Conservation (phyloP, 352 stramenopile species). For the Phytopythium sindhum region DNA sequence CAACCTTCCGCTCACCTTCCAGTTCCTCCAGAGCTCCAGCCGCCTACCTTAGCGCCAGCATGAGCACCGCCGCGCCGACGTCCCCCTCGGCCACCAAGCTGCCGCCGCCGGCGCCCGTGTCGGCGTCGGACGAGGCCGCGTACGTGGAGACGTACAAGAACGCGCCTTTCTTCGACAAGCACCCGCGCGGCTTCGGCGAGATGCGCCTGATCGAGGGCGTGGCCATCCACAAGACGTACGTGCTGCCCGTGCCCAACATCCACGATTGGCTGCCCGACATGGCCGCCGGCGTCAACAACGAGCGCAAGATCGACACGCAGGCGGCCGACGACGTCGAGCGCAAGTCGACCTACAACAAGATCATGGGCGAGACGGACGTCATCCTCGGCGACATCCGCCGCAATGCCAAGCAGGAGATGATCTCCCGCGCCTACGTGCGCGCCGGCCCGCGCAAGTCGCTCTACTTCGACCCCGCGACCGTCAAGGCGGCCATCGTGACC, state of each 20-base stretch:
- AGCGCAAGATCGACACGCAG: conserved; percentile 78
- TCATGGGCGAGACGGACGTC: conserved; percentile 79
- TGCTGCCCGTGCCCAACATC: conserved; percentile 74
- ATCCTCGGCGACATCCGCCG: conserved; percentile 82
- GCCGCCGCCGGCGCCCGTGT: conserved; percentile 9
- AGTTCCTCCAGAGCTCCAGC: too few relatives aligned
- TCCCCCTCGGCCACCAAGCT: conserved; percentile 5
- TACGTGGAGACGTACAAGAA: conserved; percentile 53
- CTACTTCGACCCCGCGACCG: conserved; percentile 73
- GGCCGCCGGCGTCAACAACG: conserved; percentile 52
- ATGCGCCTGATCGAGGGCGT: conserved; percentile 75
- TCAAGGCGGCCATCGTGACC: conserved; percentile 91
- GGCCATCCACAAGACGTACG: conserved; percentile 55
- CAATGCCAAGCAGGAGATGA: conserved; percentile 54
- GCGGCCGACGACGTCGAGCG: conserved; percentile 49
- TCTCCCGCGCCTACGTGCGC: conserved; percentile 77
- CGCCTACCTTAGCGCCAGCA: too few relatives aligned
- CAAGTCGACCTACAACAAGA: conserved; percentile 85
- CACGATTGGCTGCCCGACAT: conserved; percentile 62
- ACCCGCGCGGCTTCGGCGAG: conserved; percentile 78
- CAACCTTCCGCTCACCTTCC: neutral
- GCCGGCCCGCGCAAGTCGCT: conserved; percentile 63
- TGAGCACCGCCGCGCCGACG: conserved; percentile 31
- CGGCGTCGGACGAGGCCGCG: conserved; percentile 11
- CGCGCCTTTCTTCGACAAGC: conserved; percentile 72